Evolutionary conservation across 73 alveolate species (phyloP), one percentile per base, ranked within the genome.

Genomic region (Strombidium stylifer): DNA sequence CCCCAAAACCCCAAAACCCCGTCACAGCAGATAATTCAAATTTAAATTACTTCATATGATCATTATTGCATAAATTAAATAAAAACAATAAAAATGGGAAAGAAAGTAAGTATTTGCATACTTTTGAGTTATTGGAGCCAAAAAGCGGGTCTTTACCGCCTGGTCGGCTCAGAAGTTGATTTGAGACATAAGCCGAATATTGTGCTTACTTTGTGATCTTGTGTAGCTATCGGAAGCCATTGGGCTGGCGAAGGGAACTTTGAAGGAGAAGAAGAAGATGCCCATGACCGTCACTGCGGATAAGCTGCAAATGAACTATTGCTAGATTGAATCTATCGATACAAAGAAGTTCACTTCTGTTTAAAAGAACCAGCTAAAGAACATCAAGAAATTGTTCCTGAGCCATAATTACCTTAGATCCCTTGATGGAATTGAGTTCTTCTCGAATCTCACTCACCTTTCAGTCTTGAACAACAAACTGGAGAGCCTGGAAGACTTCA

Each of bases 401-500:
- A 15, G 41, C 4, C 70, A 56, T 34, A 56, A 56, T 23, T n/a
- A 56, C 54, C 28, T 56, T 10, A 14, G 37, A 21, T 15, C 52
- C 28, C 42, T 56, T 12, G 30, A 56, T 31, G 70, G 70, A 1
- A 14, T 56, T 8, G 70, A 56, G 35, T 12, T 3, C 16, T 34
- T 56, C 23, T 16, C 55, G 7, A 15, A 32, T 1, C 54, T 56
- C 34, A 56, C 70, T 8, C 70, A 56, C 32, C 16, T 56, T 18
- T 56, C 70, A 30, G 20, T 56, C 5, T 56, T 54, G 1, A 31
- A 15, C 21, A 56, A 56, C 36, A 56, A 23, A 23, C 30, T 56
- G 1, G 19, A n/a, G 5, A 54, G 32, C 32, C 2, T 56, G 1
- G 70, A 56, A 35, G 70, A 56, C 16, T 35, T 56, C 1, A 11